Evolutionary conservation across 331 rosid genomes (phyloP), one percentile per base, ranked within the genome.

Genomic region (Malus hybrid): DNA sequence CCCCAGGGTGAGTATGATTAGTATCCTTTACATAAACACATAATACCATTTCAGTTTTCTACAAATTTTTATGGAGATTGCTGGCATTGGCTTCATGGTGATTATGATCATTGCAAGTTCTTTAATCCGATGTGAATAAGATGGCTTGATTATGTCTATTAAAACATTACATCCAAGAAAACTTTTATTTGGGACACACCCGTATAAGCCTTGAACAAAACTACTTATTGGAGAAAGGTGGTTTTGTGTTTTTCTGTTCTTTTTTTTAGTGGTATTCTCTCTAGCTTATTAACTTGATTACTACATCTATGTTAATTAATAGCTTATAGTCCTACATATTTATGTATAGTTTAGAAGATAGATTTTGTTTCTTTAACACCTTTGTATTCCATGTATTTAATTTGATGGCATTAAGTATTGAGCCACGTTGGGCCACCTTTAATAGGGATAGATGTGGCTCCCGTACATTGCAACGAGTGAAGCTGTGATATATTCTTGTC

Each of bases 1-100:
- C 64, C 96, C 44, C 92, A 71, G 68, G 96, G 96, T 91, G 68
- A 77, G 84, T 80, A 31, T 10, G 24, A 50, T 70, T 8, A 3
- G n/a, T 36, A 13, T 57, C 63, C 13, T 18, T 34, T 61, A 36
- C 4, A 69, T 79, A 19, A 67, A 56, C 44, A 9, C 42, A 28
- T 65, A 5, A 24, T 33, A 59, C 57, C 55, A 28, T 7, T 29
- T 5, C 14, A 28, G 63, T 27, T 44, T n/a, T 60, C 14, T 7
- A 44, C 19, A 18, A 48, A 6, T 63, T 61, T 39, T 22, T 31
- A 16, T 64, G 22, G 68, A 31, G 68, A 64, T 15, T 64, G 68
- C 68, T 64, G 68, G 0, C 16, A 31, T 9, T 33, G 52, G 50
- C 36, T 57, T 22, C 27, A 13, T 14, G 27, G 32, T 24, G 24